Percentiles rank a stretch among this genome's conserved stretches.
Conservation (phyloP, 345 rosid species). For the Clarkia xantiana region DNA sequence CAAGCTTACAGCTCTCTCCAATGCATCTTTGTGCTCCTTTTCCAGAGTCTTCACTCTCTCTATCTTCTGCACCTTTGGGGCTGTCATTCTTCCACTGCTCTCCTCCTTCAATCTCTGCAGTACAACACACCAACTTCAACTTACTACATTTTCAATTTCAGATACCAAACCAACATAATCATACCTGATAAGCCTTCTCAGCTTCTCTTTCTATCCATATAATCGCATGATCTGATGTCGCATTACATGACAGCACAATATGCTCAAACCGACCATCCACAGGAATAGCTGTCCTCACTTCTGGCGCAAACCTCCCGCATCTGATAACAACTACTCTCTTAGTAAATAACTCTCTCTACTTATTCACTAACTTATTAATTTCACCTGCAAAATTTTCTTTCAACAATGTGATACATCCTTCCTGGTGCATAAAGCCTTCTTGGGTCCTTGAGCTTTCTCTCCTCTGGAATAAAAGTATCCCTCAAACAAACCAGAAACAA, state of each 20-base stretch:
- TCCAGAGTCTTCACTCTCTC: constrained; percentile 59
- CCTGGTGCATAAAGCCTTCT: constrained; percentile 92
- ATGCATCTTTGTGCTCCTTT: constrained; percentile 78
- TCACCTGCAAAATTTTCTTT: constrained; percentile 88
- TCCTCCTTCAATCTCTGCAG: constrained; percentile 46
- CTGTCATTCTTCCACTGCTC: constrained; percentile 24
- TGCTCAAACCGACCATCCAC: constrained; percentile 96
- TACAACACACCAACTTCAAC: too few species aligned
- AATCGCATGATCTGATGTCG: constrained; percentile 84
- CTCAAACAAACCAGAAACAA: constrained; percentile 80
- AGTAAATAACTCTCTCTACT: too few species aligned
- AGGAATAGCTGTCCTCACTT: constrained; percentile 95
- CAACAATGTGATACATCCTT: constrained; percentile 85
- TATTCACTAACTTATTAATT: too few species aligned
- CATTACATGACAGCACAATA: constrained; percentile 73
- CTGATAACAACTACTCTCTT: constrained; percentile 12
- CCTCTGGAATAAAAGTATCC: constrained; percentile 89
- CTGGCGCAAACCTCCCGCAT: constrained; percentile 95
- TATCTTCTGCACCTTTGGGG: constrained; percentile 57
- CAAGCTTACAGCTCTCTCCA: constrained; percentile 75
- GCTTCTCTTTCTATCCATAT: constrained; percentile 80
- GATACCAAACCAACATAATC: too few species aligned
- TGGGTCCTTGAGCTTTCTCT: constrained; percentile 67
- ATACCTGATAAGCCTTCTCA: constrained; percentile 56
- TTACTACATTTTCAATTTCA: neutral